Percentiles rank a stretch among this genome's conserved stretches.
Evolutionary conservation across 208 protist species (phyloP).

Genomic region (Lotmaria passim): DNA sequence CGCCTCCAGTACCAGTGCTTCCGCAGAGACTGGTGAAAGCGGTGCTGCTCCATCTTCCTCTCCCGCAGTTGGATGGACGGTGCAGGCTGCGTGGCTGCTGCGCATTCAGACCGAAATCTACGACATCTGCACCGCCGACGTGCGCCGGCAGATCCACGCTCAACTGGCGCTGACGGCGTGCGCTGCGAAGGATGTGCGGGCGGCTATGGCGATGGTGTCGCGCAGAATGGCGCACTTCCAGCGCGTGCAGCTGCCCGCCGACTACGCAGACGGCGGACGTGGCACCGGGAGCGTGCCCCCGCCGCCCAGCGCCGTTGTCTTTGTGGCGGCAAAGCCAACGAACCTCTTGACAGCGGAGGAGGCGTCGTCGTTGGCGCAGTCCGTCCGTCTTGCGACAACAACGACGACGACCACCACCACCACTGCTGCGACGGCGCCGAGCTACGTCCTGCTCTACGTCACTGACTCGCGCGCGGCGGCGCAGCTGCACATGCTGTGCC

Average conservation of each 20-base stretch:
- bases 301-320: slow-evolving; percentile 39
- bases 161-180: slow-evolving; percentile 58
- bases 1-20: neutral
- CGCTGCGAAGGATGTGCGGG: slow-evolving; percentile 71
- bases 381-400: too few relatives aligned
- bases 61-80: slow-evolving; percentile 95
- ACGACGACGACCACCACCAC: slow-evolving; percentile 12
- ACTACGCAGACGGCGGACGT: slow-evolving; percentile 17
- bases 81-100: slow-evolving; percentile 92
- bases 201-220: slow-evolving; percentile 31
- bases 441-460: slow-evolving; percentile 53
- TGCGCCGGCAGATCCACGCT: slow-evolving; percentile 56
- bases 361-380: slow-evolving; percentile 39
- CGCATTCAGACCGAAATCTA: slow-evolving; percentile 93
- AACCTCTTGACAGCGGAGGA: slow-evolving; percentile 32
- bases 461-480: slow-evolving; percentile 74
- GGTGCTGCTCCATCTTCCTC: slow-evolving; percentile 13
- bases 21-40: neutral
- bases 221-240: slow-evolving; percentile 29
- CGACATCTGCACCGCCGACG: slow-evolving; percentile 81
- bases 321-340: slow-evolving; percentile 35
- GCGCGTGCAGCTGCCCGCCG: slow-evolving; percentile 25
- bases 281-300: slow-evolving; percentile 37
- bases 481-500: slow-evolving; percentile 68
- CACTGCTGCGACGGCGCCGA: neutral